Conservation (phyloP, 1,139 yeast genomes). For the Magnusiomyces sp. region DNA sequence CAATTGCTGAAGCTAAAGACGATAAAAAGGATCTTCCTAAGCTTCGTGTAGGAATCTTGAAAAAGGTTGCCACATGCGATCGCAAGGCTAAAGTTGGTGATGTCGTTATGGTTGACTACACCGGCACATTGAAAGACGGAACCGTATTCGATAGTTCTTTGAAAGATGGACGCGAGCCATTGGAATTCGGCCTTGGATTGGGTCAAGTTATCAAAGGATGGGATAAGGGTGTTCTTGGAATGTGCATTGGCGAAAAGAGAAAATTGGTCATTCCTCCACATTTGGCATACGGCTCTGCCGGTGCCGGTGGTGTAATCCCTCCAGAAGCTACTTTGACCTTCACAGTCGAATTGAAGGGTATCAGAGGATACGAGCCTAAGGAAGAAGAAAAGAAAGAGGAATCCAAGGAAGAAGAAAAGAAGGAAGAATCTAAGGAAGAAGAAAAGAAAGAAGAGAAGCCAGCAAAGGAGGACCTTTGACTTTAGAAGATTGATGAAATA, state of each 20-base stretch:
- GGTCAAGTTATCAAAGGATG: slow-evolving; percentile 81
- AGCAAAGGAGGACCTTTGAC: background rate
- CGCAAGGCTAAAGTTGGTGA: slow-evolving; percentile 57
- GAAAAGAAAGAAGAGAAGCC: slow-evolving; percentile 2
- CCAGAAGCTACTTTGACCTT: slow-evolving; percentile 53
- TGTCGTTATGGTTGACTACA: slow-evolving; percentile 60
- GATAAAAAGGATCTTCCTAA: slow-evolving; percentile 20
- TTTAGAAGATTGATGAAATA: too few relatives aligned
- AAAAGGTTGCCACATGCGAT: slow-evolving; percentile 44
- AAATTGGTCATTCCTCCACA: slow-evolving; percentile 67
- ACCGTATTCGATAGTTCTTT: slow-evolving; percentile 68
- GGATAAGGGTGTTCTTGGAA: slow-evolving; percentile 72
- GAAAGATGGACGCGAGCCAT: slow-evolving; percentile 49
- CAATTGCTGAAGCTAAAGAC: slow-evolving; percentile 17
- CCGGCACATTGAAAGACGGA: slow-evolving; percentile 62
- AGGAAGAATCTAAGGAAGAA: slow-evolving; percentile 1
- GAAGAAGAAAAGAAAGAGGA: slow-evolving; percentile 5
- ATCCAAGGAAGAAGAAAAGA: slow-evolving; percentile 3
- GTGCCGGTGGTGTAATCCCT: slow-evolving; percentile 71
- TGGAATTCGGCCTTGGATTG: slow-evolving; percentile 58
- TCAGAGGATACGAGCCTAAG: slow-evolving; percentile 21
- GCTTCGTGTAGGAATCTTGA: slow-evolving; percentile 33
- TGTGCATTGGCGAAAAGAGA: slow-evolving; percentile 86
- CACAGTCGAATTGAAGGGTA: slow-evolving; percentile 29
- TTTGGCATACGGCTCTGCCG: slow-evolving; percentile 62